These are phyloP conservation scores for Eucalyptus tenuipes DNA, from an alignment of 345 rosid genomes.

Conservation along the genomic window DNA sequence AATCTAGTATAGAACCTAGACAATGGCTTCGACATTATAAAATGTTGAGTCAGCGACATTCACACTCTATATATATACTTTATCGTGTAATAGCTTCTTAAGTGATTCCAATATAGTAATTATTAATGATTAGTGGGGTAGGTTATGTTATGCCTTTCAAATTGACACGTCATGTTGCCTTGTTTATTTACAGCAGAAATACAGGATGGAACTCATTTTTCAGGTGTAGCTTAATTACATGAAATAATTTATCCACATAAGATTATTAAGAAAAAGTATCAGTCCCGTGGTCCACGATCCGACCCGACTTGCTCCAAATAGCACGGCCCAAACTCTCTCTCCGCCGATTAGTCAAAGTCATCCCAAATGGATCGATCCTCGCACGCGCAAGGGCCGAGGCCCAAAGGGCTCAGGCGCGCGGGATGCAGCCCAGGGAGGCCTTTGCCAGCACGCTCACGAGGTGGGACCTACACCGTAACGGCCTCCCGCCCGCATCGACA, in stretches of 20 bases:
- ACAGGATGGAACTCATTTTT: neutral
- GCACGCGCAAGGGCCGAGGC: neutral
- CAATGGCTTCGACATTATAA: neutral
- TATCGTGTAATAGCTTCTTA: neutral
- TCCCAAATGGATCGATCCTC: neutral
- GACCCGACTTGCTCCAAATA: neutral
- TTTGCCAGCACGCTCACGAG: neutral
- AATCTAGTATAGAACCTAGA: neutral
- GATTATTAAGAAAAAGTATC: neutral
- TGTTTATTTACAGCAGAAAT: neutral
- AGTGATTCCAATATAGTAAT: neutral
- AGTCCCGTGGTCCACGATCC: neutral
- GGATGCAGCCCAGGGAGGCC: conserved; percentile 5
- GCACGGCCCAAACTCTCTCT: neutral
- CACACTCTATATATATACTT: neutral
- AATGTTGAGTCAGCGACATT: rapidly evolving
- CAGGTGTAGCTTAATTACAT: neutral
- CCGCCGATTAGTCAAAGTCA: neutral
- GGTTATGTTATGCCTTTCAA: neutral
- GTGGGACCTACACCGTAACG: neutral
- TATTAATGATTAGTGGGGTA: neutral
- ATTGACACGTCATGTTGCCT: neutral
- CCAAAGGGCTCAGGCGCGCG: neutral
- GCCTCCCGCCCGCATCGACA: neutral
- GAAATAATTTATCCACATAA: neutral